Percentiles rank a stretch among this genome's conserved stretches.
Evolutionary conservation across 139 green algal species (phyloP).

Genomic region (Zygnema circumcarinatum): DNA sequence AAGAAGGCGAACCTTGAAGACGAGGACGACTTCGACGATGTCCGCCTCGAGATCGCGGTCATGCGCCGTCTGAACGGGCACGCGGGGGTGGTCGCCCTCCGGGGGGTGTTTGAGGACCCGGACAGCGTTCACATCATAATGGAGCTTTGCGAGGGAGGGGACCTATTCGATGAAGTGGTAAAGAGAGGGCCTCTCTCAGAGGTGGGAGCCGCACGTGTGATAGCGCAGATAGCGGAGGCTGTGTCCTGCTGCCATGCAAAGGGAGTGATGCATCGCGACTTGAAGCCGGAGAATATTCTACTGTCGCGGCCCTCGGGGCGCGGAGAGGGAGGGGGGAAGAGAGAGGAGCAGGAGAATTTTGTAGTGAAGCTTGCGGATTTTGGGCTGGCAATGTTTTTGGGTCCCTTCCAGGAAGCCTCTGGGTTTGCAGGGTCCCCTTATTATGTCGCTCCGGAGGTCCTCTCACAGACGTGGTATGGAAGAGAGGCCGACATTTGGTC

Average conservation of each 20-base stretch:
- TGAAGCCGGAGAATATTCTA: slow-evolving; percentile 96
- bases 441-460: slow-evolving; percentile 32
- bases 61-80: slow-evolving; percentile 86
- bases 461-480: slow-evolving; percentile 15
- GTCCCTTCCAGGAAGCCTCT: background rate
- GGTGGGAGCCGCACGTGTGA: slow-evolving; percentile 78
- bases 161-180: slow-evolving; percentile 95
- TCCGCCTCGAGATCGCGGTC: slow-evolving; percentile 89
- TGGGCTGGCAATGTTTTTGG: slow-evolving; percentile 83
- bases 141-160: slow-evolving; percentile 89
- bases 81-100: slow-evolving; percentile 81
- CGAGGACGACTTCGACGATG: slow-evolving; percentile 90
- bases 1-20: slow-evolving; percentile 87
- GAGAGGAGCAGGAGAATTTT: slow-evolving; percentile 39
- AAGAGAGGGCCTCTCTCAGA: slow-evolving; percentile 81
- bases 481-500: slow-evolving; percentile 22
- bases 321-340: slow-evolving; percentile 78
- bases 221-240: slow-evolving; percentile 87
- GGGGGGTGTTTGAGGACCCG: slow-evolving; percentile 87
- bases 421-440: slow-evolving; percentile 20
- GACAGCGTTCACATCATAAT: slow-evolving; percentile 88
- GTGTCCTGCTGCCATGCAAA: slow-evolving; percentile 90
- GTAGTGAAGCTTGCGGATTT: slow-evolving; percentile 94
- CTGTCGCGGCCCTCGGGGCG: slow-evolving; percentile 81
- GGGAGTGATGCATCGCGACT: slow-evolving; percentile 89